phyloP scores from a whole-genome alignment of 1,284 basidiomycete species.

The Cystobasidium pallidum region DNA sequence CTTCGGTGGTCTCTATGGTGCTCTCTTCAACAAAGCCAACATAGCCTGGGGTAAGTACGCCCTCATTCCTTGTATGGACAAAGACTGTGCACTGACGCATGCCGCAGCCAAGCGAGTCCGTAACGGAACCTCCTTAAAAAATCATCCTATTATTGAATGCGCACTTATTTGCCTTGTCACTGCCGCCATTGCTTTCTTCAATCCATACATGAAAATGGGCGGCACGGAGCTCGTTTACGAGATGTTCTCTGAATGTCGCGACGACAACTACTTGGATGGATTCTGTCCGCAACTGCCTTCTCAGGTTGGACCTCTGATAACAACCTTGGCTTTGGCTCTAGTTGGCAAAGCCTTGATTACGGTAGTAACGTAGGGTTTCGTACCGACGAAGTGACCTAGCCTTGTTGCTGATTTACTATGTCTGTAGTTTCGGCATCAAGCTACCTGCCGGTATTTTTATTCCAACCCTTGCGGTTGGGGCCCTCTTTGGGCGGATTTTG shows the following conservation, averaged over 20 bases:
- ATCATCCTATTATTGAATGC: slow-evolving; percentile 83
- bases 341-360: slow-evolving; percentile 75
- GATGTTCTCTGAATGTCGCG: slow-evolving; percentile 51
- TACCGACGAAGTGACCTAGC: no score
- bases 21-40: slow-evolving; percentile 89
- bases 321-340: slow-evolving; percentile 72
- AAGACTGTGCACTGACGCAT: not conserved
- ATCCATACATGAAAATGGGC: slow-evolving; percentile 88
- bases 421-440: slow-evolving; percentile 72
- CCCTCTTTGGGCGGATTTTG: slow-evolving; percentile 85
- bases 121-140: slow-evolving; percentile 75
- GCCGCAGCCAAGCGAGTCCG: slow-evolving; percentile 67
- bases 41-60: slow-evolving; percentile 76
- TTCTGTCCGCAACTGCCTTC: slow-evolving; percentile 60
- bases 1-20: slow-evolving; percentile 90
- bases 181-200: slow-evolving; percentile 77
- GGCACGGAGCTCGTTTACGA: slow-evolving; percentile 84
- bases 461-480: slow-evolving; percentile 91
- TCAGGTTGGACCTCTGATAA: slow-evolving; percentile 66
- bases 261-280: slow-evolving; percentile 34
- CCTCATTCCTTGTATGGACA: not conserved
- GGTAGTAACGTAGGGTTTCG: slow-evolving; percentile 70
- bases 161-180: slow-evolving; percentile 72
- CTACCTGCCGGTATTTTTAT: slow-evolving; percentile 62
- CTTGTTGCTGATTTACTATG: not conserved